These are phyloP conservation scores for Thraustotheca clavata DNA, from an alignment of 352 stramenopile genomes.

Conservation along the genomic window DNA sequence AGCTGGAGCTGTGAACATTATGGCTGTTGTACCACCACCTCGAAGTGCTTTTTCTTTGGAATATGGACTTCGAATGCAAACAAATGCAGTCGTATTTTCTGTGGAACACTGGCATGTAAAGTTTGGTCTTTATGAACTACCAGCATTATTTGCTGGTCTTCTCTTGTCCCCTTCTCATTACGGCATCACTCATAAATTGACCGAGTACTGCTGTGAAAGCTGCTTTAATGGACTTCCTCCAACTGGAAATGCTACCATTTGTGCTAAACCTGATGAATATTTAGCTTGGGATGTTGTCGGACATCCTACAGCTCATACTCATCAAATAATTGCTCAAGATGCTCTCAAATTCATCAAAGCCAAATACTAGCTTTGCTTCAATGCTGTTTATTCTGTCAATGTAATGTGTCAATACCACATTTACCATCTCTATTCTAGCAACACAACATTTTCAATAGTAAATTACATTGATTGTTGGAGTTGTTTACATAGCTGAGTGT, in stretches of 20 bases:
- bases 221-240: not conserved
- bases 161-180: not conserved
- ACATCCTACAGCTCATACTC: not conserved
- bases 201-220: not conserved
- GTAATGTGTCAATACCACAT: no score
- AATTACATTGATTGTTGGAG: no score
- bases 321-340: not conserved
- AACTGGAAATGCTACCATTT: not conserved
- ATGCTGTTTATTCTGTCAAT: no score
- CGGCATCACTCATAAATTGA: not conserved
- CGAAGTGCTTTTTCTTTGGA: not conserved
- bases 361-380: no score
- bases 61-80: not conserved
- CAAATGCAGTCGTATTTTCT: not conserved
- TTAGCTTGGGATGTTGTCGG: not conserved
- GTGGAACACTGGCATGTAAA: not conserved
- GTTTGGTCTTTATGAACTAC: not conserved
- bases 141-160: not conserved
- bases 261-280: conserved; percentile 1
- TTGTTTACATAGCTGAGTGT: no score
- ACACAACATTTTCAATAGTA: no score
- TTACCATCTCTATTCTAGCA: no score
- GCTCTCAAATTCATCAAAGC: not conserved
- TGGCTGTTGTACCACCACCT: not conserved
- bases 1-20: not conserved